These are phyloP conservation scores for Tylopilus orsonianus DNA, from an alignment of 1,284 basidiomycete species.

Conservation along the genomic window DNA sequence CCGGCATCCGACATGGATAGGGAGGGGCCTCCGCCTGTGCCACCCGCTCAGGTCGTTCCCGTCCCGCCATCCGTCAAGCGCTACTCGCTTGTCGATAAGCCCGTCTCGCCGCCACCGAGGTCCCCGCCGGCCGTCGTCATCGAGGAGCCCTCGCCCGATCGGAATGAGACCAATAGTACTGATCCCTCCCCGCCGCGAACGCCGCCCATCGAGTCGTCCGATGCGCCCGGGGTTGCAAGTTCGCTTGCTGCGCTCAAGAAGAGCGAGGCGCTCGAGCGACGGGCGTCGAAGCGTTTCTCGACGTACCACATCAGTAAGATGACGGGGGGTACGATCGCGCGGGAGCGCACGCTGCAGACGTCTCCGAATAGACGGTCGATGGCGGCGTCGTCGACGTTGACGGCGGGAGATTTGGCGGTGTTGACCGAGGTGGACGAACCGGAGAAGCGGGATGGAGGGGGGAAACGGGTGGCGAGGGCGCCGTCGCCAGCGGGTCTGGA, in stretches of 20 bases:
- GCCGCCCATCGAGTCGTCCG: constrained; percentile 42
- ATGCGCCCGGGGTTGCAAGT: constrained; percentile 69
- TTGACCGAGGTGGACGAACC: constrained; percentile 68
- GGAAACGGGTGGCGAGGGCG: constrained; percentile 26
- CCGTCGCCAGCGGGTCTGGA: constrained; percentile 35
- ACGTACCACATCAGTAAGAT: constrained; percentile 96
- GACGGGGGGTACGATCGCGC: constrained; percentile 56
- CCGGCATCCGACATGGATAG: constrained; percentile 24
- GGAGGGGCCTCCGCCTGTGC: constrained; percentile 25
- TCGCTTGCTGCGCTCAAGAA: constrained; percentile 89
- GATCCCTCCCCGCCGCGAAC: constrained; percentile 41
- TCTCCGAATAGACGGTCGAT: constrained; percentile 63
- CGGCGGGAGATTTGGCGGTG: constrained; percentile 65
- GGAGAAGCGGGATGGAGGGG: constrained; percentile 27
- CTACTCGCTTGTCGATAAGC: constrained; percentile 73
- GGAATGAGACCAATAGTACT: constrained; percentile 29
- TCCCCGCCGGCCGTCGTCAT: constrained; percentile 50
- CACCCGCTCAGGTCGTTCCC: constrained; percentile 34
- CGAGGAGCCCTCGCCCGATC: constrained; percentile 47
- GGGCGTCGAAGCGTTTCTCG: constrained; percentile 96
- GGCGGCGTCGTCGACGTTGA: constrained; percentile 58
- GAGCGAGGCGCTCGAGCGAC: constrained; percentile 83
- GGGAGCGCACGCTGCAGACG: constrained; percentile 38
- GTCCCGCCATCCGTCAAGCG: constrained; percentile 67
- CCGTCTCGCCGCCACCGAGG: constrained; percentile 37